Evolutionary conservation across 116 monocot genomes (phyloP).

Genomic region (Posidonia oceanica): DNA sequence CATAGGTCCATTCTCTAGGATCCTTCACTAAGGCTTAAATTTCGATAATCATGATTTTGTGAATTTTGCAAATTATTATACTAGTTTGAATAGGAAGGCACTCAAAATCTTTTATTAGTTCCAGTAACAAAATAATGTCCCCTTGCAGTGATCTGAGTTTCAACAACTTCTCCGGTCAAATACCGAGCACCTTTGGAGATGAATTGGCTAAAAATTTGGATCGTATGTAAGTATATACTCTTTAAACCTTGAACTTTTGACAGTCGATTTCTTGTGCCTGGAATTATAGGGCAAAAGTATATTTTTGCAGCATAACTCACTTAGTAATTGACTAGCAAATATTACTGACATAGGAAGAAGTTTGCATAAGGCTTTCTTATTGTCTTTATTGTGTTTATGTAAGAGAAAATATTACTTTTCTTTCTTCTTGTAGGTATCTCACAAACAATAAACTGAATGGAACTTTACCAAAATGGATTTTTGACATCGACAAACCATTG

Average conservation of each 20-base stretch:
- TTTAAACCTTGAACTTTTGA: not conserved
- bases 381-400: not conserved
- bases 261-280: not conserved
- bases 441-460: conserved; percentile 5
- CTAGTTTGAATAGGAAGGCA: too few relatives aligned
- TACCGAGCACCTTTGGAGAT: conserved; percentile 25
- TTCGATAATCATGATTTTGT: too few relatives aligned
- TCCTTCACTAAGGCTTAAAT: too few relatives aligned
- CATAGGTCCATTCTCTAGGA: too few relatives aligned
- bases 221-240: conserved; percentile 7
- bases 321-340: too few relatives aligned
- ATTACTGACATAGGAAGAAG: too few relatives aligned
- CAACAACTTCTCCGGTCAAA: conserved; percentile 47
- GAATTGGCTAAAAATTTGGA: not conserved
- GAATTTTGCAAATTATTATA: too few relatives aligned
- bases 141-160: conserved; percentile 67
- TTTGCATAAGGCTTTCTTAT: too few relatives aligned
- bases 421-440: conserved; percentile 29
- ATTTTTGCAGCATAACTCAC: too few relatives aligned
- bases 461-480: conserved; percentile 1
- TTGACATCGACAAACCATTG: not conserved
- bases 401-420: not conserved
- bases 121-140: not conserved
- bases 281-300: too few relatives aligned
- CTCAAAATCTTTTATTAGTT: not conserved